Percentiles rank a stretch among this genome's conserved stretches.
Conservation (phyloP, 768 basidiomycete genomes). For the Psilocybe sp. region DNA sequence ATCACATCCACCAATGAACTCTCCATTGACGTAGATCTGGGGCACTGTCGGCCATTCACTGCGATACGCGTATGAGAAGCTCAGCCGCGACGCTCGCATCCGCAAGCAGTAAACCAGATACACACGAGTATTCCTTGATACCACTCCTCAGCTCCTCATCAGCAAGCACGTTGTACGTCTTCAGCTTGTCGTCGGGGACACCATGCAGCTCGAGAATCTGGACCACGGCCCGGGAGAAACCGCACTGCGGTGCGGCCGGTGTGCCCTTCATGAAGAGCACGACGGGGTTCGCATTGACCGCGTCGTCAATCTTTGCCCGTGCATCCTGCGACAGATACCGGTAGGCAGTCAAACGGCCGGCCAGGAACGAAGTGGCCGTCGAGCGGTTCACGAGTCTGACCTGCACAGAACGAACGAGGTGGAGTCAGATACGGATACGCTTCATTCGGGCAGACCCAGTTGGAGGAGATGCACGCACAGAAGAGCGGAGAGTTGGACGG, state of each 20-base stretch:
- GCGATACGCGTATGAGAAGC: constrained; percentile 1
- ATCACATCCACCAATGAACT: constrained; percentile 97
- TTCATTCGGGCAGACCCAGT: neutral
- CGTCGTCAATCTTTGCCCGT: constrained; percentile 64
- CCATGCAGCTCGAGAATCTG: constrained; percentile 87
- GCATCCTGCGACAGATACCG: constrained; percentile 64
- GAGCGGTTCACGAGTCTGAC: constrained; percentile 28
- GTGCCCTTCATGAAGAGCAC: constrained; percentile 99
- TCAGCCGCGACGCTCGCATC: neutral
- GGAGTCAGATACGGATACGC: neutral
- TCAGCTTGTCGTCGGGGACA: constrained; percentile 76
- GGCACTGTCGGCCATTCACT: constrained; percentile 99
- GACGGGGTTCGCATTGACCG: constrained; percentile 72
- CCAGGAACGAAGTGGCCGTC: constrained; percentile 21
- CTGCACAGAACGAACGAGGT: constrained; percentile 17
- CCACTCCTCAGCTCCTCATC: constrained; percentile 79
- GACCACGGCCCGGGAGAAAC: constrained; percentile 92
- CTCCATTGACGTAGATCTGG: constrained; percentile 90
- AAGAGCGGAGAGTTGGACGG: constrained; percentile 40
- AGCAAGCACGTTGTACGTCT: constrained; percentile 87
- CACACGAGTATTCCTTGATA: constrained; percentile 97
- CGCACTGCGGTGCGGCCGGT: constrained; percentile 82
- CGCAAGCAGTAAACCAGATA: constrained; percentile 15
- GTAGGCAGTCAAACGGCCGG: constrained; percentile 24
- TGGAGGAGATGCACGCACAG: constrained; percentile 31